Percentiles rank a stretch among this genome's conserved stretches.
phyloP scores from a whole-genome alignment of 768 basidiomycete genomes.

The Plicaturopsis crispa region DNA sequence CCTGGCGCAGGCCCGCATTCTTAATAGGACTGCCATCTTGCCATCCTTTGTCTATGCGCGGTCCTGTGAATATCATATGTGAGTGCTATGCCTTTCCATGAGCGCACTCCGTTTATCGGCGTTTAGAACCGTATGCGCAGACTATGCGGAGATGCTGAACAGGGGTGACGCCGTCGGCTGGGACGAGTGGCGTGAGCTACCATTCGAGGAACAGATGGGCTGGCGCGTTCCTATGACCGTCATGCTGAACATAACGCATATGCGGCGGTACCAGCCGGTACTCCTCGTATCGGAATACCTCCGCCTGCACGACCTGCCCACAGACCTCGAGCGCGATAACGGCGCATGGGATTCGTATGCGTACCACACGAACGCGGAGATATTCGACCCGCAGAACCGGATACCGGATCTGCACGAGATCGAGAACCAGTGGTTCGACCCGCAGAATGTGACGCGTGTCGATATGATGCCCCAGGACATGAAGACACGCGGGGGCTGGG shows the following conservation, averaged over 20 bases:
- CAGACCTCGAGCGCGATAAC: constrained; percentile 24
- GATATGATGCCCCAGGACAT: constrained; percentile 25
- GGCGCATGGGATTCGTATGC: constrained; percentile 29
- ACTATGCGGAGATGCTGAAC: constrained; percentile 36
- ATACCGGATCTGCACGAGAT: constrained; percentile 24
- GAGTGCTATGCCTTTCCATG: no score
- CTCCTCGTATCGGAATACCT: constrained; percentile 36
- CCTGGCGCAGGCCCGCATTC: constrained; percentile 31
- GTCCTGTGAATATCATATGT: constrained; percentile 30
- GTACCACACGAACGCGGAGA: constrained; percentile 23
- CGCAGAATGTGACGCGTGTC: constrained; percentile 25
- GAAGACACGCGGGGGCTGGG: constrained; percentile 24
- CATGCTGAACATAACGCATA: constrained; percentile 35
- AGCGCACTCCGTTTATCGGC: not conserved
- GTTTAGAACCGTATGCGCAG: constrained; percentile 26
- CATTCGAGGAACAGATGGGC: constrained; percentile 26
- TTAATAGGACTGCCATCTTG: constrained; percentile 35
- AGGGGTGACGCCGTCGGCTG: constrained; percentile 33
- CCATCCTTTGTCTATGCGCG: constrained; percentile 40
- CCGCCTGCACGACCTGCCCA: constrained; percentile 27
- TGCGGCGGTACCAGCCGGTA: constrained; percentile 29
- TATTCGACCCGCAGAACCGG: no score
- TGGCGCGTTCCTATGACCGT: constrained; percentile 26
- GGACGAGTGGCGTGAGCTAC: constrained; percentile 32
- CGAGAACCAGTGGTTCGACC: constrained; percentile 34